These are phyloP conservation scores for Tetracentron sinense DNA, from an alignment of 164 flowering plant genomes.

Conservation along the genomic window DNA sequence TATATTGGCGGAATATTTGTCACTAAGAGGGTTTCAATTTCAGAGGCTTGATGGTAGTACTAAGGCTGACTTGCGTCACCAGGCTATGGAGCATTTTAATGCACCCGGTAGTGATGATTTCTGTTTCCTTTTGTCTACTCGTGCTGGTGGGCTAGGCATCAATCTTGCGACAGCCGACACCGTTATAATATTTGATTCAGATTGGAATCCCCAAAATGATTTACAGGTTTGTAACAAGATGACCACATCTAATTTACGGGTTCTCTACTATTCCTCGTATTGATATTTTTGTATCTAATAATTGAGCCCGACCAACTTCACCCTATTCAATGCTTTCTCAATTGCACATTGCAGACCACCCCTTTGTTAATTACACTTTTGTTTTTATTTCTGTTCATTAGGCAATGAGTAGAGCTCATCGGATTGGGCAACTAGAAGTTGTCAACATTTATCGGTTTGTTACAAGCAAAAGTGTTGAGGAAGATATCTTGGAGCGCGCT, in stretches of 20 bases:
- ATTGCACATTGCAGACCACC: background rate
- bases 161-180: conserved; percentile 99
- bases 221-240: conserved; percentile 58
- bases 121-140: conserved; percentile 96
- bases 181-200: conserved; percentile 98
- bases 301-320: background rate
- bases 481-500: conserved; percentile 96
- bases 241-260: background rate
- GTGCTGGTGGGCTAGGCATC: conserved; percentile 99
- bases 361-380: background rate
- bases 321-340: background rate
- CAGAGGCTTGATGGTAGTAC: conserved; percentile 99
- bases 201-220: conserved; percentile 99
- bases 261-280: background rate
- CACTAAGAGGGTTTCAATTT: conserved; percentile 89
- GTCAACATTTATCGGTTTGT: conserved; percentile 97
- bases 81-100: conserved; percentile 99
- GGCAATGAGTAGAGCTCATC: conserved; percentile 99
- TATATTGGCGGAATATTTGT: conserved; percentile 90
- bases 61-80: conserved; percentile 93
- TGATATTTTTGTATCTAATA: background rate
- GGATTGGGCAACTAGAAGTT: conserved; percentile 97
- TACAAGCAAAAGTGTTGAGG: conserved; percentile 99
- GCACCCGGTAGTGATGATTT: conserved; percentile 99
- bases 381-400: conserved; percentile 18